Base-by-base conservation (phyloP, 2,329 filamentous ascomycete genomes). In the Phialophora expanda region DNA sequence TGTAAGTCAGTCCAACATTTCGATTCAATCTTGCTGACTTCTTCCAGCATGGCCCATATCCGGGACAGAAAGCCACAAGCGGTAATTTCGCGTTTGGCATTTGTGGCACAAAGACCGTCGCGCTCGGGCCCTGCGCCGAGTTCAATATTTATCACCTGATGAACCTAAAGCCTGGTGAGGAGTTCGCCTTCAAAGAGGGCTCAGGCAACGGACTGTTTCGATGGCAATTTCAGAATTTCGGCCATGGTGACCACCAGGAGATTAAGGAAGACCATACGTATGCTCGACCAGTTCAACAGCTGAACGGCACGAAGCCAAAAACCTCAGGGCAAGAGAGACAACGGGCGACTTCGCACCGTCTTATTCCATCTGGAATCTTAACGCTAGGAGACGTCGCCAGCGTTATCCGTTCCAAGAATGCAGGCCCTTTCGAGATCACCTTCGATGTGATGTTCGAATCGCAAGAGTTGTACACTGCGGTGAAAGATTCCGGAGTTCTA, bases 81-180 rank as follows among this genome's bases (percentile, higher is more conserved):
- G 84, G 84, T 0, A 86, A 86, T 65, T 80, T 86, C 50, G 78
- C 78, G 1, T 77, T 80, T 12, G 44, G 58, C 4, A 63, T 59
- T 22, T 54, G 51, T 9, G 77, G 78, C 28, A 76, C 77, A 38
- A 59, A 26, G 6, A 74, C 77, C 12, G 76, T 79, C 20, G 71
- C 76, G 17, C 66, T 77, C 28, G 81, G 83, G 0, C 76, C 77
- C 7, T 2, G 80, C 77, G 63, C 74, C 79, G 4, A 74, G 54
- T 85, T 84, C 68, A 79, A 73, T 2, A 69, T 84, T 1, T 85
- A 85, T 56, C 83, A 85, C 69, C 75, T 84, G 5, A 81, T 84
- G 77, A 75, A 59, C n/a, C 17, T 59, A 2, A 11, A 80, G 1
- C 72, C 83, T 1, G 69, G 74, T 0, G 70, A 72, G 30, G 55